Evolutionary conservation across 148 eudicot species (phyloP), one percentile per base, ranked within the genome.

Genomic region (Nepenthes mirabilis): DNA sequence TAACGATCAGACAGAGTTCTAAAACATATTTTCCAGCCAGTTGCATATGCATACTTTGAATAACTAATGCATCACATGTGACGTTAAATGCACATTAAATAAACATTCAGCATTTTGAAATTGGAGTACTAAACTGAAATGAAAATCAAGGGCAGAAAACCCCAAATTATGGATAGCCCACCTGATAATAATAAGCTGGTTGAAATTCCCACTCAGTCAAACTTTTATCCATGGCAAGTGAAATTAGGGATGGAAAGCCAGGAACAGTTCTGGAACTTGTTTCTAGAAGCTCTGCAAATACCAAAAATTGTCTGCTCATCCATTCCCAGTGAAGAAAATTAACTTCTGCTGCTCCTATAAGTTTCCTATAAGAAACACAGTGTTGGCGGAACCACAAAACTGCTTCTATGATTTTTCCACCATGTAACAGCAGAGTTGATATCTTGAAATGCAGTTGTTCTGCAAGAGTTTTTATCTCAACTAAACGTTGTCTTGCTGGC

Each of bases 321-420:
- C 99, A 93, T 69, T 89, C 95, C 99, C 99, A 93, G 60, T 93
- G 97, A 74, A 86, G 82, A 78, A 86, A 93, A 75, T 73, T 84
- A 61, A 78, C 91, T 72, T 93, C 91, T 55, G 89, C 73, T 12
- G 75, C 76, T 67, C 99, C 99, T 45, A 77, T 66, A 57, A 93
- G 87, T 75, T 64, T 84, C 71, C 74, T 80, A 69, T 89, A 93
- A 69, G 84, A 71, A 70, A 68, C 63, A 72, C 37, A 76, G 61
- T 93, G 99, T 71, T 77, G 95, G 62, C 79, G 87, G 72, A 93
- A 93, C 95, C 99, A 86, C 61, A 71, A 69, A 56, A 86, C 83
- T 77, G 99, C 95, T 77, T 93, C 99, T 59, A 57, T 55, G 62
- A 89, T 45, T 75, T 93, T 93, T 62, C 99, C 96, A 65, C 95